Percentiles rank a stretch among this genome's conserved stretches.
Conservation (phyloP, 805 yeast species). For the Teunomyces tritomae region DNA sequence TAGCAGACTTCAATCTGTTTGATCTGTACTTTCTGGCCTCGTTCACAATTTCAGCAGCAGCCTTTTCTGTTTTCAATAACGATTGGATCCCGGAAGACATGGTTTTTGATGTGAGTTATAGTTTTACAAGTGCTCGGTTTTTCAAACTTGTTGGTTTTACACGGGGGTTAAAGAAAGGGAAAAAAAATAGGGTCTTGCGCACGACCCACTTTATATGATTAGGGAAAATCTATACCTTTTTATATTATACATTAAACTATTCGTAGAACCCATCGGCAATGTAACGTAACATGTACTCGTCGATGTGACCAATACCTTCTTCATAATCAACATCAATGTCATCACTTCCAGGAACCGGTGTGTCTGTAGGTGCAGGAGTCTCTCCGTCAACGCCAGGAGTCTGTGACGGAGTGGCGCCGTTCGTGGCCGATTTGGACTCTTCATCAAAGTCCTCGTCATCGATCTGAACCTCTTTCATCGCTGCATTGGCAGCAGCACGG, state of each 20-base stretch:
- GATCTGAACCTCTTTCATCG: conserved; percentile 78
- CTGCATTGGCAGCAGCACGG: conserved; percentile 83
- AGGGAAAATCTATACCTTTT: not conserved
- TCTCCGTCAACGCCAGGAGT: conserved; percentile 25
- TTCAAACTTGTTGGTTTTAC: too few species aligned
- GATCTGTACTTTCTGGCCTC: conserved; percentile 91
- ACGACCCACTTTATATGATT: not conserved
- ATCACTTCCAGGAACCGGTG: conserved; percentile 11
- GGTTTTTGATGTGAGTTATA: conserved; percentile 3
- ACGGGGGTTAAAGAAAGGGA: too few species aligned
- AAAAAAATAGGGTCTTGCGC: not conserved
- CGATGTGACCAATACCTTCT: conserved; percentile 77
- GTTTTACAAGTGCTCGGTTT: not conserved
- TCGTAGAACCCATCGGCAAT: conserved; percentile 78
- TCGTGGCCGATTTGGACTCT: conserved; percentile 21
- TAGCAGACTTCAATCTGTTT: conserved; percentile 87
- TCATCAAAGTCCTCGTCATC: conserved; percentile 86
- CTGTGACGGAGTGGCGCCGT: conserved; percentile 24
- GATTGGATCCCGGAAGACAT: conserved; percentile 32
- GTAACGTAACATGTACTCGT: conserved; percentile 92
- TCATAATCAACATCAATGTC: conserved; percentile 45
- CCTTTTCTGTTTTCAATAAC: conserved; percentile 76
- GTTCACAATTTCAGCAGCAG: conserved; percentile 93
- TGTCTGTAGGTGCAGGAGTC: conserved; percentile 7
- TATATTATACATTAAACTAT: conserved; percentile 6